Base-by-base conservation (phyloP, 1,284 basidiomycete genomes). In the Tetrapyrgos nigripes region DNA sequence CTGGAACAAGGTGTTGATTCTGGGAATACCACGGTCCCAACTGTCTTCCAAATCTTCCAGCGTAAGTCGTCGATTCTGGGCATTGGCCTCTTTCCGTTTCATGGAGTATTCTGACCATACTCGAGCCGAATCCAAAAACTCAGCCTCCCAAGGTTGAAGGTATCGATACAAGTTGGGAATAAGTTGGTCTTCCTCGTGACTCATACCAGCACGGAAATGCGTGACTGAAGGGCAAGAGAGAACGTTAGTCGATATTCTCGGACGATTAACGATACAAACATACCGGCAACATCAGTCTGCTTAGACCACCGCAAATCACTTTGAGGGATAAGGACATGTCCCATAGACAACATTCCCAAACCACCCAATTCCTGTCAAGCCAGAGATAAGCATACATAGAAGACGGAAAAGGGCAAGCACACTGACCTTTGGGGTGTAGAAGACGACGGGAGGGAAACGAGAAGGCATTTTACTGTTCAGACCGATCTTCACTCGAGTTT, bases 21-120 rank as follows among this genome's bases (percentile, higher is more conserved):
- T 89, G 57, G 97, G 97, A 71, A 99, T 97, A 80, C 97, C 97
- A 66, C 97, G 93, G 77, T 98, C 95, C 94, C 95, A 98, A 69
- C 92, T 95, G 71, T 98, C 96, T 73, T 98, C 96, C 23, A 98
- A 82, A 81, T 98, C 96, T 72, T 98, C 96, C n/a, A 98, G 82
- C 1, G 96, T 98, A 49, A 98, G 81, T 24, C 97, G 89, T 59
- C 97, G 91, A 76, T 99, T 98, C 73, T 98, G 94, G 2, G 97
- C 96, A 64, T 96, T 97, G 21, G 97, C 97, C 73, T 99, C 97
- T 76, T 98, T 98, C 64, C 97, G 84, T 84, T 99, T 99, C 93
- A 98, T 94, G 0, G 97, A 97, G 74, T 99, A 99, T 77, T 99
- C 97, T 2, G 93, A 94, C 97, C 97, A 99, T 27, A 99, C 97